Conservation (phyloP, 2,329 filamentous ascomycete genomes). For the Aurifilum marmelostoma region DNA sequence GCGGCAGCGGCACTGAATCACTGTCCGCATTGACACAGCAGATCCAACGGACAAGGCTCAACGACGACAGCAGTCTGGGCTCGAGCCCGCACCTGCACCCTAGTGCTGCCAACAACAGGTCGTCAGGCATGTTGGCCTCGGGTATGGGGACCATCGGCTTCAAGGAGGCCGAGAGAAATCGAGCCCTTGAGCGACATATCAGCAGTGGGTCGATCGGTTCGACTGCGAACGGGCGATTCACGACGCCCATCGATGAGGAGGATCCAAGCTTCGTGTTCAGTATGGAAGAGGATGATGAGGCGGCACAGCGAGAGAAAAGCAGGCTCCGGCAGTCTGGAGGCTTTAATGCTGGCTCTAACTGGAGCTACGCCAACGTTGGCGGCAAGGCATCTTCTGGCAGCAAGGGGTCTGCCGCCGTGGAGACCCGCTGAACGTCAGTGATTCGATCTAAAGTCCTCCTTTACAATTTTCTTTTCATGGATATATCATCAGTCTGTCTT, state of each 20-base stretch:
- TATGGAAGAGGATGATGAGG: constrained; percentile 66
- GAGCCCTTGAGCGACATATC: constrained; percentile 59
- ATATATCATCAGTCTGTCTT: background rate
- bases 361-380: constrained; percentile 46
- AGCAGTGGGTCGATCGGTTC: constrained; percentile 63
- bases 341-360: constrained; percentile 40
- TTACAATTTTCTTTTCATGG: background rate
- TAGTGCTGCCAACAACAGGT: constrained; percentile 45
- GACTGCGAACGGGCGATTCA: constrained; percentile 57
- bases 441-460: background rate
- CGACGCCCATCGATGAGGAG: constrained; percentile 68
- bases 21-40: constrained; percentile 65
- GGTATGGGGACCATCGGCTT: constrained; percentile 43
- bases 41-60: constrained; percentile 61
- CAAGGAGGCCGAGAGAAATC: constrained; percentile 42
- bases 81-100: constrained; percentile 57
- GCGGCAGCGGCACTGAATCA: constrained; percentile 49
- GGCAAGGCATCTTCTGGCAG: constrained; percentile 20
- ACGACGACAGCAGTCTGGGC: constrained; percentile 42
- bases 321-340: constrained; percentile 54
- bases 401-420: constrained; percentile 24
- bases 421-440: constrained; percentile 23
- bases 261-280: constrained; percentile 66
- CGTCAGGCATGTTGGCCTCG: constrained; percentile 42
- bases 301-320: constrained; percentile 40